Evolutionary conservation across 2,329 filamentous ascomycete species (phyloP), one percentile per base, ranked within the genome.

Genomic region (Aspergillus puulaauensis): DNA sequence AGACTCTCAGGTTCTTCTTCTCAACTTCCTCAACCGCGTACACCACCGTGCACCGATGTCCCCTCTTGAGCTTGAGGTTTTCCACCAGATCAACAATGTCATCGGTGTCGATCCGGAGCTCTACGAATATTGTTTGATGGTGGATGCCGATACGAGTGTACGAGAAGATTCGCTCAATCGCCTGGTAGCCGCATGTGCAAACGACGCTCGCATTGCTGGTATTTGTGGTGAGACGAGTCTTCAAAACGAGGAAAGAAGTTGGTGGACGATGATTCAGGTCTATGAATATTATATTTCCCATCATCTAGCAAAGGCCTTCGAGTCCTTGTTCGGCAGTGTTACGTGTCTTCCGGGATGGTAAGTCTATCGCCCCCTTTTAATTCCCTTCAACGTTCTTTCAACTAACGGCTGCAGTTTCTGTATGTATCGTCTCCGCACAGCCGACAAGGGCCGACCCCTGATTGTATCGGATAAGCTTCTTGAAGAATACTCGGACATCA

Each of bases 261-360:
- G 93, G 92, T 96, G 91, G 91, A 99, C 95, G 12, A 99, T 99
- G 95, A 99, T 99, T 70, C 95, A 99, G 75, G 95, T 99, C 64
- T 99, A 99, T 79, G 95, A 99, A 75, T 99, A 99, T 81, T 99
- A 93, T 75, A 99, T 99, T 71, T 98, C 95, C 31, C 95, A 99
- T 82, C 90, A 99, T 77, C 80, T 99, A 73, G 83, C 95, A 54
- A 99, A 99, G 80, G 91, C 95, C 61, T 99, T 99, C 72, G 95
- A 99, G 75, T 97, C 92, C 60, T 85, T 99, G 60, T 99, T 99
- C 71, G 95, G 93, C 71, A 96, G 91, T 75, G 95, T 99, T 60
- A 99, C 95, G 59, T 99, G 95, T 88, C 87, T 99, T 80, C 95
- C 95, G 64, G 95, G 95, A 84, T 99, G 95, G 93, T 97, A 86